Base-by-base conservation (phyloP, 345 rosid species). In the Syzygium grande region DNA sequence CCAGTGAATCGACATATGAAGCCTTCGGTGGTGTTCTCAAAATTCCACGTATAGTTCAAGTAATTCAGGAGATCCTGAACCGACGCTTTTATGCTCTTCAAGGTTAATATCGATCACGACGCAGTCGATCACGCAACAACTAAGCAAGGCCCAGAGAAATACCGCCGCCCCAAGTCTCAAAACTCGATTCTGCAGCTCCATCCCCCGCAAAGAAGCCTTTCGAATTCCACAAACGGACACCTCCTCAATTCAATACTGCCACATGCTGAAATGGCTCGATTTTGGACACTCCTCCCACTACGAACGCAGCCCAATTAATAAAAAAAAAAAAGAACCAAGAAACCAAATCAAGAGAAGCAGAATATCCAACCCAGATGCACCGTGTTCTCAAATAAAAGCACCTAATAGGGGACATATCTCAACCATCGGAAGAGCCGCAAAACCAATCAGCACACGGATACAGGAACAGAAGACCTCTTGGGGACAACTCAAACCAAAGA, bases 1-100 rank as follows among this genome's bases (percentile, higher is more conserved):
- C 99, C 99, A 21, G 21, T n/a, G 89, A 96, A 97, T 78, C 88
- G 93, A 92, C 98, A 97, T 53, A 97, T 95, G 87, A 34, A 94
- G 34, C 99, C 99, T 86, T 87, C 91, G 19, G 97, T 92, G 1
- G 13, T 0, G 90, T 97, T 97, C 25, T 90, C 23, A 89, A 97
- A 96, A 51, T 88, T 86, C 98, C 99, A 97, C 12, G 92, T 73
- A 51, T 90, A 54, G 41, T 84, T 91, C 89, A 97, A 90, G 90
- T 89, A 87, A 15, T 22, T 43, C 5, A 78, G n/a, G 84, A 97
- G 97, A 83, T 96, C 99, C 23, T 89, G 16, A 1, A 97, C 87
- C 19, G 94, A 89, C 1, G 6, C 52, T 59, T 65, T 85, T 63
- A 95, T 78, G 85, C 86, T 89, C 88, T 3, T 87, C 92, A 97